These are phyloP conservation scores for Cadophora luteo-olivacea DNA, from an alignment of 2,329 filamentous ascomycete genomes.

Conservation along the genomic window DNA sequence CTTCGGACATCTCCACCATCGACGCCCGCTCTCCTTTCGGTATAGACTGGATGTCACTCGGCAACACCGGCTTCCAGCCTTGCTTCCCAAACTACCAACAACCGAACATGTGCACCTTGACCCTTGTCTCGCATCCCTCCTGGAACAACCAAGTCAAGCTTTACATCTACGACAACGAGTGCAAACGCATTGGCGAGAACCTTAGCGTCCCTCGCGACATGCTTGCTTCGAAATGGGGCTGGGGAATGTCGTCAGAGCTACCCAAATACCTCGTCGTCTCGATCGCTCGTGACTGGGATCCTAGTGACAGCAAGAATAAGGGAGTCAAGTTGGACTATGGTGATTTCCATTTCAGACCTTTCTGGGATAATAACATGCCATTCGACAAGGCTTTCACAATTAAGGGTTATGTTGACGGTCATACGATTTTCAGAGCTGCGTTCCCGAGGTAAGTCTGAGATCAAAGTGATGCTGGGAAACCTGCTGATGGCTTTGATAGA, in stretches of 20 bases:
- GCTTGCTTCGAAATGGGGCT: not conserved
- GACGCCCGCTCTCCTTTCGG: not conserved
- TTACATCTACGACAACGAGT: not conserved
- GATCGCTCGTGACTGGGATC: not conserved
- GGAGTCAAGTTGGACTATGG: constrained; percentile 1
- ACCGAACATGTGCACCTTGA: not conserved
- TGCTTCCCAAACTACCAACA: not conserved
- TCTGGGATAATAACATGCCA: not conserved
- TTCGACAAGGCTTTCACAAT: not conserved
- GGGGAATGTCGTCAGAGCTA: not conserved
- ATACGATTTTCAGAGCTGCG: not conserved
- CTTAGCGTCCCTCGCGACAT: not conserved
- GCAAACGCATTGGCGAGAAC: constrained; percentile 3
- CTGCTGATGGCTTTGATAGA: not conserved
- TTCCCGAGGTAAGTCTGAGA: not conserved
- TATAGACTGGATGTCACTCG: not conserved
- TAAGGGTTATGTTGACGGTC: not conserved
- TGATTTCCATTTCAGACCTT: not conserved
- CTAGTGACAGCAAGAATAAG: not conserved
- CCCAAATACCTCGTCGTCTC: not conserved
- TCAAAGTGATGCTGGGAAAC: not conserved
- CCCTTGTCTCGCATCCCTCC: not conserved
- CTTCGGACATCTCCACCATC: not conserved
- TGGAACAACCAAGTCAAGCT: not conserved
- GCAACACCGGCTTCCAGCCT: not conserved